A percentile compares a stretch with the other conserved stretches of the same genome.
phyloP scores from a whole-genome alignment of 225 moss, liverwort and hornwort species.

The Antitrichia curtipendula region DNA sequence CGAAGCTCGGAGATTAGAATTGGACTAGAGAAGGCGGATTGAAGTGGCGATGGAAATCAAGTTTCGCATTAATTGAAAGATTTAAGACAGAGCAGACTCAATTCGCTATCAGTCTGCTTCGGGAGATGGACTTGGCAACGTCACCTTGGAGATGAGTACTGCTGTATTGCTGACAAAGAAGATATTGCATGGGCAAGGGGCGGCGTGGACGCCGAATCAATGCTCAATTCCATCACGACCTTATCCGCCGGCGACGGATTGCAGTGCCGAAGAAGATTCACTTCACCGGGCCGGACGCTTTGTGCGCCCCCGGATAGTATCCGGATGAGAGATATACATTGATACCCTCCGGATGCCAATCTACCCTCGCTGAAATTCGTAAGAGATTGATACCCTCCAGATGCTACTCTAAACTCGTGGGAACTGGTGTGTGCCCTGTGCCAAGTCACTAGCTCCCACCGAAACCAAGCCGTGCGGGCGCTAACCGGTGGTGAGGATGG shows the following conservation, averaged over 20 bases:
- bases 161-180: slow-evolving; percentile 9
- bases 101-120: background rate
- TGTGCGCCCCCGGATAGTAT: background rate
- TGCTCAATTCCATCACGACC: background rate
- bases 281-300: too few species aligned
- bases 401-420: too few species aligned
- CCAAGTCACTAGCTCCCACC: too few species aligned
- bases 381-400: too few species aligned
- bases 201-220: background rate
- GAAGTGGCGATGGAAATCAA: background rate
- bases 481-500: too few species aligned
- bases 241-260: slow-evolving; percentile 12
- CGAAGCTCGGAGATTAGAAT: background rate
- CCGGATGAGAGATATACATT: background rate
- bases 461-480: too few species aligned
- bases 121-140: background rate
- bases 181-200: background rate
- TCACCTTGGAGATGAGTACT: background rate
- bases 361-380: too few species aligned
- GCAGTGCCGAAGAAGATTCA: background rate
- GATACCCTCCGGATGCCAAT: background rate
- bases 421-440: too few species aligned
- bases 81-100: background rate
- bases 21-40: background rate
- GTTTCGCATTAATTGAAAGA: background rate